Conservation (phyloP, 805 yeast species). For the Kuraishia hungarica region DNA sequence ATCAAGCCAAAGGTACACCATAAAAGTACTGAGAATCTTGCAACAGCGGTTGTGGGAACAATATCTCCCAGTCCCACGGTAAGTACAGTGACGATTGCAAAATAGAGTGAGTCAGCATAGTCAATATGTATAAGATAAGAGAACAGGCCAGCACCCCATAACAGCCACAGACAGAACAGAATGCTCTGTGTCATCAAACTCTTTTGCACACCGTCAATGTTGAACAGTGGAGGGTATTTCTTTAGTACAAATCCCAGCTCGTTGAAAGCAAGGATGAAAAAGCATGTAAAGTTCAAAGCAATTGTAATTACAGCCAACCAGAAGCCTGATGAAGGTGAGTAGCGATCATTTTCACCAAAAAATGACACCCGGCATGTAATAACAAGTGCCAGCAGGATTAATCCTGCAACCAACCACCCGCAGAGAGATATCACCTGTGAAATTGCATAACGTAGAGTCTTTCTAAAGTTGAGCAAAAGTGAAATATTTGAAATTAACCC, state of each 20-base stretch:
- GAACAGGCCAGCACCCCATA: constrained; percentile 60
- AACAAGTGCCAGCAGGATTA: constrained; percentile 41
- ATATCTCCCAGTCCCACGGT: constrained; percentile 82
- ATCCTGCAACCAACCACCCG: constrained; percentile 57
- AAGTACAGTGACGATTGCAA: constrained; percentile 60
- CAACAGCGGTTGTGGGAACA: constrained; percentile 41
- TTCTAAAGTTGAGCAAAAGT: constrained; percentile 62
- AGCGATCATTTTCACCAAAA: constrained; percentile 15
- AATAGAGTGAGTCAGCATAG: constrained; percentile 66
- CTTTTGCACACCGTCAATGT: constrained; percentile 58
- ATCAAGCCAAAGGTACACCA: constrained; percentile 67
- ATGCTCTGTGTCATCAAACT: constrained; percentile 66
- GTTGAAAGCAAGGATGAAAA: constrained; percentile 44
- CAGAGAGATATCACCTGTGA: constrained; percentile 55
- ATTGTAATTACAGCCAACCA: constrained; percentile 73
- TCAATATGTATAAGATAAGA: constrained; percentile 33
- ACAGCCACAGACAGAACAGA: constrained; percentile 58
- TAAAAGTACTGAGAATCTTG: constrained; percentile 49
- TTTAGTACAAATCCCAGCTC: constrained; percentile 48
- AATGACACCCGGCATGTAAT: constrained; percentile 25
- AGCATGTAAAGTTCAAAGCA: constrained; percentile 50
- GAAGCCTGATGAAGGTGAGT: constrained; percentile 50
- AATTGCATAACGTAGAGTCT: constrained; percentile 43
- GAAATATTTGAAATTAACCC: constrained; percentile 65
- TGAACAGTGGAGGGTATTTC: constrained; percentile 65